These are phyloP conservation scores for Lentinula detonsa DNA, from an alignment of 768 basidiomycete species.

Conservation along the genomic window DNA sequence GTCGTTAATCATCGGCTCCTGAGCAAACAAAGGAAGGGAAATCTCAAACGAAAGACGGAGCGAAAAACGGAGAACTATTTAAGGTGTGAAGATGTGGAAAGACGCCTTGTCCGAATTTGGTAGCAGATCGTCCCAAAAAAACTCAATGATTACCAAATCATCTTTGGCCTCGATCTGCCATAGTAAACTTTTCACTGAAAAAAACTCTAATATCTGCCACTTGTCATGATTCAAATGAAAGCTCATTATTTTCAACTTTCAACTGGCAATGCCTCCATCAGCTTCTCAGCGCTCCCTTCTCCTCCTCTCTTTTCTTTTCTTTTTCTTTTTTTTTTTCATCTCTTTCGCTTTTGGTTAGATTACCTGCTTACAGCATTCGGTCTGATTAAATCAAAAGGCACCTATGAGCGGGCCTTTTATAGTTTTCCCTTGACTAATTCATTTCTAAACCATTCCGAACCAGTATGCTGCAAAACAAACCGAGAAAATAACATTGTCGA, in stretches of 20 bases:
- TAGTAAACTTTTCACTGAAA: neutral
- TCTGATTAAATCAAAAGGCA: neutral
- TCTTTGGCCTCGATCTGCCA: conserved; percentile 5
- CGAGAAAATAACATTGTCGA: conserved; percentile 1
- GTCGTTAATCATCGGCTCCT: conserved; percentile 52
- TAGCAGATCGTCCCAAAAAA: neutral
- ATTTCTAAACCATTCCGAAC: neutral
- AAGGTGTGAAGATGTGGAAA: conserved; percentile 1
- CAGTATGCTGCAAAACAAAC: conserved; percentile 1
- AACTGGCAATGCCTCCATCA: neutral
- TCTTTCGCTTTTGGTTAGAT: conserved; percentile 8
- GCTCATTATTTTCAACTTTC: neutral
- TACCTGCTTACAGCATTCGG: conserved; percentile 7
- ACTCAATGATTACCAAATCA: neutral
- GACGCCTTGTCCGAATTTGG: neutral
- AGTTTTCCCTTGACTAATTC: neutral
- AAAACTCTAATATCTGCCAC: neutral
- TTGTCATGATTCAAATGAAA: neutral
- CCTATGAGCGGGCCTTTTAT: neutral
- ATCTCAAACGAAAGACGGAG: conserved; percentile 8
- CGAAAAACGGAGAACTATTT: conserved; percentile 6
- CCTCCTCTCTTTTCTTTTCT: conserved; percentile 3
- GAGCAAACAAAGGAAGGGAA: neutral
- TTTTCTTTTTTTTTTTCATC: neutral
- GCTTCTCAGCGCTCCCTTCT: neutral